Conservation (phyloP, 768 basidiomycete species). For the Nevesoporus exiguus region DNA sequence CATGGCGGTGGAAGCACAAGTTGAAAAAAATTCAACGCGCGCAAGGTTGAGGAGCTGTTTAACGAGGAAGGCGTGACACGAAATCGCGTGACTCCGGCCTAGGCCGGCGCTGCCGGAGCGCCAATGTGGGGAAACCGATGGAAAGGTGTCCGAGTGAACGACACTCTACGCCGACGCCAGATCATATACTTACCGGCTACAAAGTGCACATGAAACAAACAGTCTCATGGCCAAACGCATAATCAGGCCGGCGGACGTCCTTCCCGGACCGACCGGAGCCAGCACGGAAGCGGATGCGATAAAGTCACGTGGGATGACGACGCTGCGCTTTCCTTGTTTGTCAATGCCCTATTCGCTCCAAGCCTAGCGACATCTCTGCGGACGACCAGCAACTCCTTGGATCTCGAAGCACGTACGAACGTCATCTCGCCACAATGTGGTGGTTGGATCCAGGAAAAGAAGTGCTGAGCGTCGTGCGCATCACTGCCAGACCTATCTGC, state of each 20-base stretch:
- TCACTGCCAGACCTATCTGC: neutral
- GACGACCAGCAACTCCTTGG: neutral
- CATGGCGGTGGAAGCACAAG: conserved; percentile 44
- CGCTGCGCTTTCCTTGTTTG: conserved; percentile 21
- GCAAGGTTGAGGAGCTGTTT: conserved; percentile 24
- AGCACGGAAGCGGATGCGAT: neutral
- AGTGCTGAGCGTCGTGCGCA: conserved; percentile 65
- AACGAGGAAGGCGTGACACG: conserved; percentile 30
- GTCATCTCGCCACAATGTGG: conserved; percentile 55
- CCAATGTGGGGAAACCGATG: too few relatives aligned
- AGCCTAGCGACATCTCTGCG: neutral
- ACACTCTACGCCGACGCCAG: too few relatives aligned
- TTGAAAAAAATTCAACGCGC: conserved; percentile 17
- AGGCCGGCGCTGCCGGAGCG: too few relatives aligned
- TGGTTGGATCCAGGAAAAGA: conserved; percentile 87
- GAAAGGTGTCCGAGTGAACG: too few relatives aligned
- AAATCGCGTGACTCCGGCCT: conserved; percentile 5
- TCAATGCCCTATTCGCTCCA: conserved; percentile 30
- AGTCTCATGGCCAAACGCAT: too few relatives aligned
- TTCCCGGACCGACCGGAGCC: neutral
- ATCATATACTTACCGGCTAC: too few relatives aligned
- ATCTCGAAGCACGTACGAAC: conserved; percentile 4
- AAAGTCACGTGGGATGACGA: conserved; percentile 30
- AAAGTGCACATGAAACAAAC: too few relatives aligned
- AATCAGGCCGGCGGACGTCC: too few relatives aligned